Conservation (phyloP, 345 rosid genomes). For the Durio zibethinus region DNA sequence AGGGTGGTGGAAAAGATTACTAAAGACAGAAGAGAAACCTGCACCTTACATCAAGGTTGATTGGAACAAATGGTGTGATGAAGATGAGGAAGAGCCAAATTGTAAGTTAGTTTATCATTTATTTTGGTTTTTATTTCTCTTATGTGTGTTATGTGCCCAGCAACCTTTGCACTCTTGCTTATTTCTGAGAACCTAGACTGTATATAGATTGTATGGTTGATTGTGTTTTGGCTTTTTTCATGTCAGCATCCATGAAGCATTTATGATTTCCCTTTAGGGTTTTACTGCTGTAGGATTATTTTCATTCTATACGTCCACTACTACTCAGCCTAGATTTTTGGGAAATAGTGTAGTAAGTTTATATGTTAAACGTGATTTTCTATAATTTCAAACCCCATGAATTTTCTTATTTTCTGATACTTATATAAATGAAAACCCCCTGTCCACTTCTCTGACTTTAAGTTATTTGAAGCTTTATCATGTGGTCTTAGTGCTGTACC, state of each 20-base stretch:
- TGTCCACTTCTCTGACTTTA: background rate
- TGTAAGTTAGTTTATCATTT: conserved; percentile 45
- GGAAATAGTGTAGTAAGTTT: background rate
- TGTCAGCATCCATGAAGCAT: background rate
- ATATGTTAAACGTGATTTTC: background rate
- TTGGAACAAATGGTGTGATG: conserved; percentile 99
- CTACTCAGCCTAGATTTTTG: background rate
- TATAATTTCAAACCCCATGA: background rate
- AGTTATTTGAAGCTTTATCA: background rate
- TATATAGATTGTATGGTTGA: background rate
- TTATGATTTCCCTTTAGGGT: background rate
- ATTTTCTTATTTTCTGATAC: background rate
- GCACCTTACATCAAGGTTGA: conserved; percentile 98
- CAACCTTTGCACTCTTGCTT: background rate
- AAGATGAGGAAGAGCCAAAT: conserved; percentile 64
- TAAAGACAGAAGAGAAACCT: conserved; percentile 81
- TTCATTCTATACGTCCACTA: background rate
- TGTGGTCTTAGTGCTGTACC: background rate
- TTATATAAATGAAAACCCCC: background rate
- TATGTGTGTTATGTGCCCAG: background rate
- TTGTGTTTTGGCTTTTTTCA: background rate
- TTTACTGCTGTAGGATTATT: background rate
- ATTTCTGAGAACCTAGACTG: background rate
- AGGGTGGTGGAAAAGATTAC: conserved; percentile 90
- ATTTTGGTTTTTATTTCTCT: background rate